Percentiles rank a stretch among this genome's conserved stretches.
Evolutionary conservation across 495 filamentous ascomycete genomes (phyloP).

Genomic region (Penicillium psychrofluorescens): DNA sequence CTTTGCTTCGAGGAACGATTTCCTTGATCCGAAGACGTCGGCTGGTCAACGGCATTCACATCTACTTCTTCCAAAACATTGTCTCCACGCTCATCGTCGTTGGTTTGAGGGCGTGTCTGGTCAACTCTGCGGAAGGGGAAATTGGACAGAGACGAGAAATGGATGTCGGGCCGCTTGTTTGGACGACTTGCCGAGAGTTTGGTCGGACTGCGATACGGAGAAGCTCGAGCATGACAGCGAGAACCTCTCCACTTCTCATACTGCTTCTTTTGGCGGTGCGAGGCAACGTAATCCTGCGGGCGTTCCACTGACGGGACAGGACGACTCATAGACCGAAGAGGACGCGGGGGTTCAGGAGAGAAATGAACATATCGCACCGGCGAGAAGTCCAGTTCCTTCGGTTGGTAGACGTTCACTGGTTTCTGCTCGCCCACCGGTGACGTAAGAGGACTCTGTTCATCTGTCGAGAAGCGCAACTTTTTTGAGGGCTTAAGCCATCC

Average conservation of each 20-base stretch:
- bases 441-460: no score
- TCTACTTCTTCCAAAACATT: background rate
- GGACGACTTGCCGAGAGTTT: background rate
- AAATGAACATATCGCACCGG: constrained; percentile 11
- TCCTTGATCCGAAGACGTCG: background rate
- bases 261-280: constrained; percentile 10
- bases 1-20: background rate
- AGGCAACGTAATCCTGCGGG: constrained; percentile 7
- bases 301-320: constrained; percentile 8
- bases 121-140: background rate
- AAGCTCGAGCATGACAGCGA: background rate
- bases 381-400: background rate
- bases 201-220: constrained; percentile 5
- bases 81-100: background rate
- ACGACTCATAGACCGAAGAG: background rate
- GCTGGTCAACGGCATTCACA: background rate
- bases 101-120: background rate
- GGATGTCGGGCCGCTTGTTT: constrained; percentile 1
- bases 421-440: no score
- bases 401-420: background rate
- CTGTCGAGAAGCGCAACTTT: background rate
- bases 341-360: background rate
- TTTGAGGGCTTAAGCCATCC: background rate
- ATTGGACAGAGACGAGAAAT: constrained; percentile 1
- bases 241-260: constrained; percentile 14